Percentiles rank a stretch among this genome's conserved stretches.
These are phyloP conservation scores for Exophiala phaeomuriformis DNA, from an alignment of 2,329 filamentous ascomycete genomes.

Conservation along the genomic window DNA sequence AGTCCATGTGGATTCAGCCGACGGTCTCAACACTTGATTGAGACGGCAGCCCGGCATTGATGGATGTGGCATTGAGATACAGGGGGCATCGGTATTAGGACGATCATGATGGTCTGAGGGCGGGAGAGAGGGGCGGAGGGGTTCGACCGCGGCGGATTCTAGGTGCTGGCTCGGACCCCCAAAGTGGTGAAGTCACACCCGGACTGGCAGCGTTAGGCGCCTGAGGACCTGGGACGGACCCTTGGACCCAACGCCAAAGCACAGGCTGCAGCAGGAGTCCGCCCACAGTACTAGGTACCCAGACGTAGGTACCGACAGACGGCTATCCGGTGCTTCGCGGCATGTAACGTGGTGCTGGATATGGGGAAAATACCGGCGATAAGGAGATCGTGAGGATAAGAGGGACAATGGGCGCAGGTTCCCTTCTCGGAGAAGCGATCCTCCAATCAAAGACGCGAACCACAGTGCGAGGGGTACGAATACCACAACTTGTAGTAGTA, in stretches of 20 bases:
- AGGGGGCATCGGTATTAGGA: slow-evolving; percentile 11
- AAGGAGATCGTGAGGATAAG: neutral
- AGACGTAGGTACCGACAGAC: too few relatives aligned
- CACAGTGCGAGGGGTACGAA: too few relatives aligned
- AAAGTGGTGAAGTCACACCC: neutral
- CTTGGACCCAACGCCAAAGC: too few relatives aligned
- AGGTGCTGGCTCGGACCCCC: neutral
- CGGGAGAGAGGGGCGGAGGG: neutral
- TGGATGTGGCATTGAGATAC: neutral
- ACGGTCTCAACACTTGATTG: neutral
- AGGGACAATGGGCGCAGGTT: neutral
- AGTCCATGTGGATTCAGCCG: neutral
- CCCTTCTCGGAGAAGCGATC: neutral
- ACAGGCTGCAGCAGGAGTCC: too few relatives aligned
- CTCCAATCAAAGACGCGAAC: too few relatives aligned
- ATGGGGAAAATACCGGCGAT: neutral
- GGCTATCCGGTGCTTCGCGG: neutral
- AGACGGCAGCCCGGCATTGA: slow-evolving; percentile 4
- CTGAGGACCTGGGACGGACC: too few relatives aligned
- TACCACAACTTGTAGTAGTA: too few relatives aligned
- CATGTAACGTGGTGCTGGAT: neutral
- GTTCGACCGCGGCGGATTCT: neutral
- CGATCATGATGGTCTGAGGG: slow-evolving; percentile 11
- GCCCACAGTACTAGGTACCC: too few relatives aligned
- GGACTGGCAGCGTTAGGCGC: neutral